Conservation (phyloP, 768 basidiomycete species). For the Phylloporus scabripes region DNA sequence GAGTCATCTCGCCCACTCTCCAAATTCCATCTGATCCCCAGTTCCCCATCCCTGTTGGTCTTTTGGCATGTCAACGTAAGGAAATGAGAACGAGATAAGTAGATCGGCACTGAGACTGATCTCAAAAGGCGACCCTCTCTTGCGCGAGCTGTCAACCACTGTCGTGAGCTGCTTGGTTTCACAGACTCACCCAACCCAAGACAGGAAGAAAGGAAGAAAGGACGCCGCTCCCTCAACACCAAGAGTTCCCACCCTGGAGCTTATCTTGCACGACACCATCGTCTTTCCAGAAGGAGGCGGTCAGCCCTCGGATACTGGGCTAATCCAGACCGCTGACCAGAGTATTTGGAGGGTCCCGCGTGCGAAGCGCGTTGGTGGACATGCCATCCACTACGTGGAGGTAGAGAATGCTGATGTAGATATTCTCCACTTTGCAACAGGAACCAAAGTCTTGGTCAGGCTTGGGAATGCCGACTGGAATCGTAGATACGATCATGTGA, state of each 20-base stretch:
- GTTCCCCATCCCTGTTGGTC: constrained; percentile 61
- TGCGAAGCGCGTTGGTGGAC: constrained; percentile 62
- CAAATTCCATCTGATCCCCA: constrained; percentile 46
- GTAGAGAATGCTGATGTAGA: constrained; percentile 36
- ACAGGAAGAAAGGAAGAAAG: constrained; percentile 52
- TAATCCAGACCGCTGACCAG: constrained; percentile 43
- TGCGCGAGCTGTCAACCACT: constrained; percentile 50
- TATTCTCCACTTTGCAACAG: constrained; percentile 46
- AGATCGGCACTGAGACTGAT: constrained; percentile 6
- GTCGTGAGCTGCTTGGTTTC: constrained; percentile 49
- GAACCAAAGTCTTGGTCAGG: constrained; percentile 46
- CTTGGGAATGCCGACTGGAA: constrained; percentile 57
- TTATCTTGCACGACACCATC: constrained; percentile 70
- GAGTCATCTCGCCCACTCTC: constrained; percentile 55
- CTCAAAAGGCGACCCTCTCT: constrained; percentile 60
- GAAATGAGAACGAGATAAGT: constrained; percentile 5
- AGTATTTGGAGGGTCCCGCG: constrained; percentile 54
- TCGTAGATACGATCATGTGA: constrained; percentile 69
- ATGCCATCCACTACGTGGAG: constrained; percentile 69
- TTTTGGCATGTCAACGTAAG: constrained; percentile 75
- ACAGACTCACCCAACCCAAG: constrained; percentile 35
- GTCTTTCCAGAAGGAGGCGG: constrained; percentile 83
- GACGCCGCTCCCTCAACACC: constrained; percentile 41
- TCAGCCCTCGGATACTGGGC: constrained; percentile 72
- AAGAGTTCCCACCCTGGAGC: constrained; percentile 49